Base-by-base conservation (phyloP, 2,329 filamentous ascomycete species). In the Fusarium burgessii region DNA sequence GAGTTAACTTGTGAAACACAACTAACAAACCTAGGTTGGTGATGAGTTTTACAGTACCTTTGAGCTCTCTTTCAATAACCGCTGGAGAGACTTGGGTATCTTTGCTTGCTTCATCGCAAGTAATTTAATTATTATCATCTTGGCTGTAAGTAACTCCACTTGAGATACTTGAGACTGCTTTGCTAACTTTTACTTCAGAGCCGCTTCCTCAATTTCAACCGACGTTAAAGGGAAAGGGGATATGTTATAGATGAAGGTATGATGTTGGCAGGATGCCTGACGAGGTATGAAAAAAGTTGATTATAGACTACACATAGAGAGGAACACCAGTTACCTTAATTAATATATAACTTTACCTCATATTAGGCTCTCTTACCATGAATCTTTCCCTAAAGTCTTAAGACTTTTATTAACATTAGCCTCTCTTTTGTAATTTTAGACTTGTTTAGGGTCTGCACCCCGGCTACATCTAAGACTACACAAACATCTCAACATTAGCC, bases 51-150 rank as follows among this genome's bases (percentile, higher is more conserved):
- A 93, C 77, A 77, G 83, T 57, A 85, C 88, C 1, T 85, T 97
- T 20, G 86, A 87, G 5, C 87, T 97, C 76, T 83, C 82, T 5
- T 97, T 91, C 74, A 82, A 83, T 45, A 81, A 92, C 70, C 84
- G 94, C 18, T 97, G 94, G 94, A 88, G 94, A 59, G 93, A 97
- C 74, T 63, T 96, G 61, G 94, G 93, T 3, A 97, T 97, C 68
- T 91, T 91, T 73, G 73, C 88, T 35, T 91, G 90, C 2, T 97
- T 94, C 77, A 86, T 97, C 57, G 93, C 82, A 17, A 94, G 91
- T 77, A 97, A 97, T 79, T 77, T 96, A 75, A 86, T 93, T 32
- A 87, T 90, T 66, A 76, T 89, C 33, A 82, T 88, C 57, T 11
- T 82, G 49, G 88, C 85, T 45, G 87, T 89, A 82, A 79, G 87